phyloP scores from a whole-genome alignment of 768 basidiomycete species.

The Rhizopogon vulgaris region DNA sequence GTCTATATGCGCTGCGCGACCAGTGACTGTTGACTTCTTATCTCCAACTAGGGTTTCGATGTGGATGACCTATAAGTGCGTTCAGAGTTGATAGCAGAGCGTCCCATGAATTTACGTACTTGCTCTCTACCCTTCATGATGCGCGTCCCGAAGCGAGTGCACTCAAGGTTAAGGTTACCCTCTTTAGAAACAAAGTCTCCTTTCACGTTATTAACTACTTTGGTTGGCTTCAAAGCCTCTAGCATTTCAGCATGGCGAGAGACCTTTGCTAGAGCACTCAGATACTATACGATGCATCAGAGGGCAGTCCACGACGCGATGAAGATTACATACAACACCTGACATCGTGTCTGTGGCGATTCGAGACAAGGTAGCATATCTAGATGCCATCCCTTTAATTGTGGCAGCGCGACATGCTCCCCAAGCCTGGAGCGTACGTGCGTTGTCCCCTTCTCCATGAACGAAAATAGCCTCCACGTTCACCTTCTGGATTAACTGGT shows the following conservation, averaged over 20 bases:
- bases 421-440: constrained; percentile 36
- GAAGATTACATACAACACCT: constrained; percentile 19
- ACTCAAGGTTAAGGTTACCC: constrained; percentile 28
- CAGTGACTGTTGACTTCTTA: not conserved
- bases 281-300: constrained; percentile 24
- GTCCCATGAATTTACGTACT: constrained; percentile 25
- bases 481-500: constrained; percentile 18
- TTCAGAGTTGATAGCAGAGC: not conserved
- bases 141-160: constrained; percentile 39
- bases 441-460: constrained; percentile 14
- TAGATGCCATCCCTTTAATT: constrained; percentile 12
- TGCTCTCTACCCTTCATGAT: constrained; percentile 30
- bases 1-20: constrained; percentile 17
- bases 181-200: constrained; percentile 20
- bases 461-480: constrained; percentile 27
- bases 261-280: constrained; percentile 41
- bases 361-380: constrained; percentile 11
- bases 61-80: constrained; percentile 10
- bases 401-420: constrained; percentile 32
- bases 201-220: constrained; percentile 37
- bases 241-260: constrained; percentile 40
- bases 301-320: not conserved
- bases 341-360: constrained; percentile 23
- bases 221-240: constrained; percentile 40
- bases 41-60: constrained; percentile 8